Conservation (phyloP, 192 early-diverging fungal species). For the Coemansia sp. region DNA sequence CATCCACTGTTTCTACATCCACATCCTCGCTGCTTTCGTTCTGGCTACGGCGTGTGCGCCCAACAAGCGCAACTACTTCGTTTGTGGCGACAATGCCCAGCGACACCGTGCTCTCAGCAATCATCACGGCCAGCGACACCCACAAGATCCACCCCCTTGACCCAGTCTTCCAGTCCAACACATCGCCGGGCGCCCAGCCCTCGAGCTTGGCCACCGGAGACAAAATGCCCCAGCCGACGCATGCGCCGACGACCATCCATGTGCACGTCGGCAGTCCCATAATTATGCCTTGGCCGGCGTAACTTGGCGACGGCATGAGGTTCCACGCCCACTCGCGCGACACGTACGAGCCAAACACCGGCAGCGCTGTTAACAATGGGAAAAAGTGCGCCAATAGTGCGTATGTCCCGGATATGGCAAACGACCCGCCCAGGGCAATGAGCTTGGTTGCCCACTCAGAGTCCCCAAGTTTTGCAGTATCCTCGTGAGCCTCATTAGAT, state of each 20-base stretch:
- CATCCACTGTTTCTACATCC: conserved; percentile 17
- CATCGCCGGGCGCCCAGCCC: conserved; percentile 71
- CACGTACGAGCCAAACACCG: conserved; percentile 55
- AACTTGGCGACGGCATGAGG: conserved; percentile 69
- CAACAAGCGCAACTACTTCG: conserved; percentile 19
- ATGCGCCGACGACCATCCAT: conserved; percentile 67
- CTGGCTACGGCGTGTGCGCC: conserved; percentile 10
- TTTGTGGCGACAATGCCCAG: conserved; percentile 56
- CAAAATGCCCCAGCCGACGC: conserved; percentile 73
- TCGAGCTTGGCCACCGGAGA: conserved; percentile 64
- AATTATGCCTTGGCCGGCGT: conserved; percentile 76
- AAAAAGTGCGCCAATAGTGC: conserved; percentile 63
- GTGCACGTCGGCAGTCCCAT: conserved; percentile 76
- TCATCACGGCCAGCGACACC: conserved; percentile 78
- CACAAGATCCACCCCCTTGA: conserved; percentile 77
- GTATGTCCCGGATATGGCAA: conserved; percentile 62
- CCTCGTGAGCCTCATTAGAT: background rate
- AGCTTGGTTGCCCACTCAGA: conserved; percentile 64
- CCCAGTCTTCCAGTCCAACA: conserved; percentile 66
- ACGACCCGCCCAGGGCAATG: conserved; percentile 54
- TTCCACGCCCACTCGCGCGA: conserved; percentile 67
- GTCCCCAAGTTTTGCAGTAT: conserved; percentile 23
- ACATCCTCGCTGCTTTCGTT: no score
- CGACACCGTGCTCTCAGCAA: conserved; percentile 67
- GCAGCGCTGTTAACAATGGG: conserved; percentile 57